Conservation (phyloP, 331 rosid species). For the Rosa hybrid region DNA sequence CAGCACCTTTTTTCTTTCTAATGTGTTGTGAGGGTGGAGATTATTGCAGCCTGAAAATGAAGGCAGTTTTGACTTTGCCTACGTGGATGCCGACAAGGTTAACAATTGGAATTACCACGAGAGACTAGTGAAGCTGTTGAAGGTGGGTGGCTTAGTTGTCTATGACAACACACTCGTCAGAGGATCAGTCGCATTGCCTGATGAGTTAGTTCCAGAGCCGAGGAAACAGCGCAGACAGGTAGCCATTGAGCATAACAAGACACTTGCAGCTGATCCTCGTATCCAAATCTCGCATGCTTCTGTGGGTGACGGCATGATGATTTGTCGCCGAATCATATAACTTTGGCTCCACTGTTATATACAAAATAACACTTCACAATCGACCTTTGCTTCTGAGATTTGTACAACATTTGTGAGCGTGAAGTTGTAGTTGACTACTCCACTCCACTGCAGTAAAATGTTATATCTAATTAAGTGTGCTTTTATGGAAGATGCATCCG, state of each 20-base stretch:
- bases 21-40: neutral
- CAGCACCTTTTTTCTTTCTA: neutral
- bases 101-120: constrained; percentile 54
- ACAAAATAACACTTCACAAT: neutral
- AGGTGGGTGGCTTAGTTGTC: constrained; percentile 49
- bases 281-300: constrained; percentile 24
- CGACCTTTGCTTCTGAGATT: neutral
- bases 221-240: neutral
- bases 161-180: constrained; percentile 41
- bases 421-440: neutral
- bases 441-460: too few species aligned
- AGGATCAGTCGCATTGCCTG: constrained; percentile 31
- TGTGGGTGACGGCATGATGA: constrained; percentile 28
- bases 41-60: constrained; percentile 16
- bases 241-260: constrained; percentile 20
- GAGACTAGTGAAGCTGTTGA: constrained; percentile 49
- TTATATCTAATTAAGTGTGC: too few species aligned
- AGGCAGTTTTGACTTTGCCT: constrained; percentile 48
- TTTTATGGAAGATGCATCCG: too few species aligned
- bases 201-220: neutral
- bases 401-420: neutral
- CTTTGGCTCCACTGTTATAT: neutral
- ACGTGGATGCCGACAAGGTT: constrained; percentile 62
- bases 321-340: constrained; percentile 28
- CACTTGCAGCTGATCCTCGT: constrained; percentile 24